Percentiles rank a stretch among this genome's conserved stretches.
These are phyloP conservation scores for Berberis thunbergii DNA, from an alignment of 164 flowering plant genomes.

Conservation along the genomic window DNA sequence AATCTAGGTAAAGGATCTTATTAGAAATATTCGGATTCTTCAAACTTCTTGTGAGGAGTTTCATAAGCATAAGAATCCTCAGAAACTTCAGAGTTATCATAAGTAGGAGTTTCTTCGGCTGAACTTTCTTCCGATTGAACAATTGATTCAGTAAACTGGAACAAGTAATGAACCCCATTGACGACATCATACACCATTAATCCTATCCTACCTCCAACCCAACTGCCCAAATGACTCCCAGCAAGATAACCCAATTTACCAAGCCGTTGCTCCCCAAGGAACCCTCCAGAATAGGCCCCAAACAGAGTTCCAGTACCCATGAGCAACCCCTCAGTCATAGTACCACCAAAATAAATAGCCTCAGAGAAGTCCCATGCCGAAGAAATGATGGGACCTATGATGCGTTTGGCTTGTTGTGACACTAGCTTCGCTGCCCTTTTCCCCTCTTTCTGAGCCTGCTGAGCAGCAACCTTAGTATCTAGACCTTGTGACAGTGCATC, in stretches of 20 bases:
- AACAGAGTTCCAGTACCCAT: constrained; percentile 80
- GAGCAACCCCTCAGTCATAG: constrained; percentile 72
- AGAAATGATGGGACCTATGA: constrained; percentile 78
- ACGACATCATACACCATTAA: constrained; percentile 81
- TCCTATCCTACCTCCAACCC: constrained; percentile 85
- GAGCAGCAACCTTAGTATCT: constrained; percentile 57
- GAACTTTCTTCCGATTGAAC: constrained; percentile 30
- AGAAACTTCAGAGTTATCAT: constrained; percentile 28
- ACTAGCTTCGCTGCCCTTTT: constrained; percentile 84
- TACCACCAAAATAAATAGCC: constrained; percentile 82
- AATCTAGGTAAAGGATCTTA: constrained; percentile 2
- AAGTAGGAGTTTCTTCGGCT: constrained; percentile 13
- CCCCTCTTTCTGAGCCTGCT: constrained; percentile 70
- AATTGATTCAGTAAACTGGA: constrained; percentile 30
- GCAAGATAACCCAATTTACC: constrained; percentile 83
- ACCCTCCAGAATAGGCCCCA: constrained; percentile 76
- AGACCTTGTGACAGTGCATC: constrained; percentile 74
- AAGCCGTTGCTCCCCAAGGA: constrained; percentile 63
- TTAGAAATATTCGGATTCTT: background rate
- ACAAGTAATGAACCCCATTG: constrained; percentile 61
- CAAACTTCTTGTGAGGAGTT: constrained; percentile 7
- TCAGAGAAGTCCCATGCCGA: constrained; percentile 97
- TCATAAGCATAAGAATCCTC: constrained; percentile 15
- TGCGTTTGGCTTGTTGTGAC: constrained; percentile 62
- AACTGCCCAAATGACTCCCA: constrained; percentile 86